phyloP scores from a whole-genome alignment of 2,329 filamentous ascomycete species.

The Peltaster fructicola region DNA sequence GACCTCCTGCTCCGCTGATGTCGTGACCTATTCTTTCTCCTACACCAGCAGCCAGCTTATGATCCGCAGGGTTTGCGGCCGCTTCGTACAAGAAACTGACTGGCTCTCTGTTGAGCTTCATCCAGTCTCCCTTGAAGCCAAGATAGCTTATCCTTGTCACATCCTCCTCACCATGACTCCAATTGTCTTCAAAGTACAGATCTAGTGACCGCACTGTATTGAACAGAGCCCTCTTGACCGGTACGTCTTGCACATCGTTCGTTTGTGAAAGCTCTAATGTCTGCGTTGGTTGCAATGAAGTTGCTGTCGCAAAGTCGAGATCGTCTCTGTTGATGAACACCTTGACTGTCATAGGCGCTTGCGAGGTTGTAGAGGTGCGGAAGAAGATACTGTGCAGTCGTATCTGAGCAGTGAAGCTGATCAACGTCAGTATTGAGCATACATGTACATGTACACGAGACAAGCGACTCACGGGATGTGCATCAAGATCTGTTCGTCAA shows the following conservation, averaged over 20 bases:
- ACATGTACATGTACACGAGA: background rate
- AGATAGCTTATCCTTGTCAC: constrained; percentile 65
- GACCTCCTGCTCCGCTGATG: constrained; percentile 17
- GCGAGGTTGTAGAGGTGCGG: constrained; percentile 52
- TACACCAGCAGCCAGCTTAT: constrained; percentile 35
- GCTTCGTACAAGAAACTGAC: constrained; percentile 83
- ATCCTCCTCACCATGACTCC: constrained; percentile 57
- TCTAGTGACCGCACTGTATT: constrained; percentile 65
- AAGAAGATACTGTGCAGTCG: constrained; percentile 82
- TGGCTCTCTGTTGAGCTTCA: constrained; percentile 67
- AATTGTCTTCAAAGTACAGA: constrained; percentile 87
- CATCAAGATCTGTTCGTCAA: constrained; percentile 88
- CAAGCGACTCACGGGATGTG: constrained; percentile 54
- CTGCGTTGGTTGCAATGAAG: constrained; percentile 48
- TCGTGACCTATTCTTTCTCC: constrained; percentile 16
- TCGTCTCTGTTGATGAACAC: constrained; percentile 75
- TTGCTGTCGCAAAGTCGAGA: constrained; percentile 65
- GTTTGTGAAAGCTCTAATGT: constrained; percentile 61
- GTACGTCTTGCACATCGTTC: constrained; percentile 66
- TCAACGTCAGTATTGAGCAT: constrained; percentile 1
- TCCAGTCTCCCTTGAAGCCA: constrained; percentile 89
- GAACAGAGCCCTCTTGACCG: constrained; percentile 76
- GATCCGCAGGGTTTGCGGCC: constrained; percentile 78
- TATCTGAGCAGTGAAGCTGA: constrained; percentile 78
- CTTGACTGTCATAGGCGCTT: constrained; percentile 67